Evolutionary conservation across 306 rosid genomes (phyloP), one percentile per base, ranked within the genome.

Genomic region (Pachyrhizus erosus): DNA sequence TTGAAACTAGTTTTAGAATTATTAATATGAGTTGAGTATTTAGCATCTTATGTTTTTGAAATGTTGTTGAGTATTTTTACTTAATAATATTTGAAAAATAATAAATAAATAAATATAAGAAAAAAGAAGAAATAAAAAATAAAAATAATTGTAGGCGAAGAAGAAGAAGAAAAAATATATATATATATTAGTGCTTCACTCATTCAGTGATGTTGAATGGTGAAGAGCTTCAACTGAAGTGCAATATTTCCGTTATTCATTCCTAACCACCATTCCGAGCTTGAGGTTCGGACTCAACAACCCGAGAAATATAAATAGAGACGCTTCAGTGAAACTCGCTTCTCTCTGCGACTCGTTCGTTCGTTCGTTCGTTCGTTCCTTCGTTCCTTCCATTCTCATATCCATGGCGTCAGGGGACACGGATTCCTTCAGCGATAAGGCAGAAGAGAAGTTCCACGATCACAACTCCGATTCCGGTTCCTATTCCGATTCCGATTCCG

Each of bases 391-490:
- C 58, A 74, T 61, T 61, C 83, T 15, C 21, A 9, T 20, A 26
- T 45, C 51, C 26, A 26, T 60, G 71, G 71, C 90, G 58, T 82
- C 57, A 66, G 51, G 8, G 60, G 88, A 75, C 13, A 71, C 75
- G 0, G 92, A 88, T 31, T 77, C 95, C 12, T 49, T 89, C 46
- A 12, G 60, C 2, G 89, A 90, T 23, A 92, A 90, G 86, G 49
- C 83, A 33, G 33, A 55, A 42, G 89, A 80, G 15, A 91, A 89
- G 87, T 87, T 88, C 84, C 88, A 84, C 74, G 88, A 76, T 18
- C 29, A 52, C 48, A 34, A n/a, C 27, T 66, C 72, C 48, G 27
- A 18, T 21, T 91, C 87, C 72, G 84, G 77, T 7, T 83, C 87
- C 0, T 75, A 69, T 48, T 83, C 90, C 3, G 78, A 52, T 45